Evolutionary conservation across 2,329 filamentous ascomycete species (phyloP).

Genomic region (Fusarium neocosmosporiellum): DNA sequence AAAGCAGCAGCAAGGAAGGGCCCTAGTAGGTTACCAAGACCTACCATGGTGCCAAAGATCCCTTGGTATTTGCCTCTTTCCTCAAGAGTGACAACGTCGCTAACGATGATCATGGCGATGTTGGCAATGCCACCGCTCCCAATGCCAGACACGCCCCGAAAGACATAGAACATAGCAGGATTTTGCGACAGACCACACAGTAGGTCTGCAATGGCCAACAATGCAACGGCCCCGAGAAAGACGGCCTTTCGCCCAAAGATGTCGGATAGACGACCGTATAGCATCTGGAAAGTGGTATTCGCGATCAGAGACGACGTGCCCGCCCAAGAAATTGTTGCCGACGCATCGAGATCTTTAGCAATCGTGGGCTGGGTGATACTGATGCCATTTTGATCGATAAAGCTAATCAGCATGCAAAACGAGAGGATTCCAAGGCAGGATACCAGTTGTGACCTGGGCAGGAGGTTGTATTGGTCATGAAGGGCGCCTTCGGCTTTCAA

Average conservation of each 20-base stretch:
- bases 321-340: neutral
- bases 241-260: neutral
- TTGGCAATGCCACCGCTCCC: neutral
- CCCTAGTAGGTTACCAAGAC: neutral
- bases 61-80: neutral
- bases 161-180: neutral
- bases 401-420: neutral
- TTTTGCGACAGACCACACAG: neutral
- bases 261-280: neutral
- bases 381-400: neutral
- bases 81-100: neutral
- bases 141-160: neutral
- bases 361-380: neutral
- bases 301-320: neutral
- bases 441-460: neutral
- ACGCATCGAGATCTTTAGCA: neutral
- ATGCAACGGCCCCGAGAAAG: neutral
- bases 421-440: neutral
- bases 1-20: neutral
- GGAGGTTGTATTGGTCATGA: neutral
- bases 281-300: neutral
- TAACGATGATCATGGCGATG: constrained; percentile 1
- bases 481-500: neutral
- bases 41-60: neutral
- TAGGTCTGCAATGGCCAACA: neutral